Evolutionary conservation across 106 monocot genomes (phyloP).

Genomic region (Posidonia australis): DNA sequence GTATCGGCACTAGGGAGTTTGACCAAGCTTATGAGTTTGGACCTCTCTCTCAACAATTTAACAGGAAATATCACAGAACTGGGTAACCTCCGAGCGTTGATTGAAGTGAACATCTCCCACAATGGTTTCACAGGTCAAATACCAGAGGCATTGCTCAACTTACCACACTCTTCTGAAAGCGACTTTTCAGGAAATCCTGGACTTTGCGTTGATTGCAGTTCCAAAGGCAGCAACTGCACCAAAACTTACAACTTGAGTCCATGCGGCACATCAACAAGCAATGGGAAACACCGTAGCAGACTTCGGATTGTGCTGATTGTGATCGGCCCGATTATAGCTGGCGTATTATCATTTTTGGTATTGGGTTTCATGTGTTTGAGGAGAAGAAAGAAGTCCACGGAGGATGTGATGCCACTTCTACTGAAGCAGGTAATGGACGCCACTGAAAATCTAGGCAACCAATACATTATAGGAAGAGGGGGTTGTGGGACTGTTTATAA

Average conservation of each 20-base stretch:
- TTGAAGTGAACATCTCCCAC: constrained; percentile 55
- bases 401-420: constrained; percentile 17
- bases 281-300: constrained; percentile 11
- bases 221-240: constrained; percentile 18
- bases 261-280: constrained; percentile 21
- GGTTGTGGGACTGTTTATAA: constrained; percentile 86
- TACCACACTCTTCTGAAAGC: constrained; percentile 37
- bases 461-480: constrained; percentile 56
- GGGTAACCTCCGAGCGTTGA: constrained; percentile 28
- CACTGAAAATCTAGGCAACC: constrained; percentile 70
- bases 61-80: constrained; percentile 39
- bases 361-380: not conserved
- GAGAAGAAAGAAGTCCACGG: not conserved
- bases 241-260: constrained; percentile 14
- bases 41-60: constrained; percentile 71
- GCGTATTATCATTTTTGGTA: not conserved
- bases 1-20: constrained; percentile 31
- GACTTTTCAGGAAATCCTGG: constrained; percentile 64
- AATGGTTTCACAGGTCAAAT: constrained; percentile 57
- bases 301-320: constrained; percentile 22
- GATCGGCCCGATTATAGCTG: constrained; percentile 27
- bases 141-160: constrained; percentile 31
- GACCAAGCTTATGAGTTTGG: constrained; percentile 37
- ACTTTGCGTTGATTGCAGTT: constrained; percentile 48
- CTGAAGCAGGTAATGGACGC: constrained; percentile 60